Base-by-base conservation (phyloP, 257 asterid genomes). In the Solanum habrochaites region DNA sequence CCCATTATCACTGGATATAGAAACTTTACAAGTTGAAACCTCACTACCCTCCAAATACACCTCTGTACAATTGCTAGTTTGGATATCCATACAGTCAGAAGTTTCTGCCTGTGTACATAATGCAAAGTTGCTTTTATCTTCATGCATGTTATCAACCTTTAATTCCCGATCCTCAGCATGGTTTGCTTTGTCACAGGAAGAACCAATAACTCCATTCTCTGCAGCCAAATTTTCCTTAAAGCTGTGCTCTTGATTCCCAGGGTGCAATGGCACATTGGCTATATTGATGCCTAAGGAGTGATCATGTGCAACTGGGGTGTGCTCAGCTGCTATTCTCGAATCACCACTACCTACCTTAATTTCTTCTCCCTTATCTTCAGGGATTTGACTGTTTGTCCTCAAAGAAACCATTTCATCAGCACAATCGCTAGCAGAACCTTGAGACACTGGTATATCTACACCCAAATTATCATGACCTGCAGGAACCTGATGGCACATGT, bases 11-110 rank as follows among this genome's bases (percentile, higher is more conserved):
- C 87, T 87, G 73, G 92, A 78, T 5, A 73, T 80, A 29, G 40
- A 43, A 88, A 64, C 87, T 77, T 91, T 93, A 15, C 64, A 9
- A 89, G 88, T 85, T 14, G 60, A 84, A 70, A 39, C 88, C 89
- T 73, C 82, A 52, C 85, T 81, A 82, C 89, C 89, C 72, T 86
- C 89, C 31, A 81, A 74, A 83, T 86, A 49, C 72, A 75, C 89
- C 72, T 87, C 88, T 31, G 80, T 88, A 52, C 86, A 86, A 85
- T 85, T 74, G 71, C 75, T 85, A 49, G n/a, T 58, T 85, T 88
- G 83, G 58, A 84, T 88, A 64, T 90, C 80, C 67, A 52, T 70
- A 64, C 39, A 37, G 39, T 29, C 37, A 42, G 85, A 74, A 67
- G 20, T 35, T 39, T 87, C 83, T 56, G 86, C 69, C 67, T 85